Base-by-base conservation (phyloP, 495 filamentous ascomycete species). In the Neurospora tetrasperma region DNA sequence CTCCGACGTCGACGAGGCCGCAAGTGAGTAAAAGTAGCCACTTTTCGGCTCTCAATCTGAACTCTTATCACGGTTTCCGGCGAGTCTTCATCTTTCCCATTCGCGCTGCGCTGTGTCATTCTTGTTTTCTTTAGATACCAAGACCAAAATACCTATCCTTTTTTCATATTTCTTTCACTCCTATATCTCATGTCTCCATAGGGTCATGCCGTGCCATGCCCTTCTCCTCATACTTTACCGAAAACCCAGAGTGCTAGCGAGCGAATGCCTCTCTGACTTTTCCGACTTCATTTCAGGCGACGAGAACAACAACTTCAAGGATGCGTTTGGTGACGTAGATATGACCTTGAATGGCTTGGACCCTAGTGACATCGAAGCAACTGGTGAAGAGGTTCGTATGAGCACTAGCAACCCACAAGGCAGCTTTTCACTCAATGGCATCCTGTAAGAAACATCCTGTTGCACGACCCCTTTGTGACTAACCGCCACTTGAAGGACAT, bases 1-100 rank as follows among this genome's bases (percentile, higher is more conserved):
- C 54, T 75, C 73, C 42, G 74, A 71, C 42, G 70, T 66, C 10
- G 78, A 74, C 38, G 74, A 71, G 71, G 74, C 69, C 69, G 74
- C 71, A 70, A 71, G 74, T 75, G 74, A 75, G 74, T 75, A 73
- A 72, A 71, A 66, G 54, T 66, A 66, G 27, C 54, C 54, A 12
- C 14, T 39, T 44, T 59, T 46, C 69, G 71, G 16, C 35, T 73
- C 69, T 23, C 31, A 66, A 66, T 66, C 54, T 66, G 54, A 66
- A 66, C 54, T 66, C 54, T 66, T 7, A 20, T 70, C 62, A 54
- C 20, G 69, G 62, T 71, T 59, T 66, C 54, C 27, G 54, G 54
- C 54, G 54, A 66, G 54, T 66, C 54, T 35, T 66, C 54, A 66
- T 38, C 54, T 66, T 66, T 66, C 54, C 27, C 54, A 66, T 66